Base-by-base conservation (phyloP, 2,329 filamentous ascomycete species). In the Colletotrichum tabaci region DNA sequence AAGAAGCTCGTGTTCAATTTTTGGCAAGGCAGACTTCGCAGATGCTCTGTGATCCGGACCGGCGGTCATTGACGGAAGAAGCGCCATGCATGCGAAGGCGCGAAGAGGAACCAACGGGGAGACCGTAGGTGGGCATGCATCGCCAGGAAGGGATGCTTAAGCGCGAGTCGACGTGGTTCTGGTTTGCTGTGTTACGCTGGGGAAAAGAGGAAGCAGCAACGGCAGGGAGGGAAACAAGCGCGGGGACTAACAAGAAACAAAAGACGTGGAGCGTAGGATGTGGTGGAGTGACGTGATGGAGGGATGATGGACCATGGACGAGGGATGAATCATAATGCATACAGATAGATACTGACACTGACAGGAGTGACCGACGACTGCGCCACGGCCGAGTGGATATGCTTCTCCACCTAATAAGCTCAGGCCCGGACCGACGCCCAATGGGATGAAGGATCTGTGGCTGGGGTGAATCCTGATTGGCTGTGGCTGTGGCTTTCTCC, bases 111-210 rank as follows among this genome's bases (percentile, higher is more conserved):
- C n/a, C 6, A 10, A 50, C 68, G 65, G 52, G 55, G 38, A 56
- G 26, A 44, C 65, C 68, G 68, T 55, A 38, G 2, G 35, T 26
- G 8, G 53, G 38, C 68, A 57, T 47, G 53, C 38, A 13, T 18
- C 7, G 15, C 30, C 12, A 8, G 9, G 35, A 38, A 38, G 35
- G 35, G 21, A 16, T 18, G 40, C n/a, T 42, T 40, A 63, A 55
- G 26, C 68, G 65, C 58, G 58, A 8, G 16, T 26, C 30, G 30
- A 44, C 18, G 44, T 16, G 1, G 44, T 68, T 35, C 35, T 68
- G 68, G 68, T 63, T 71, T 71, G 68, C 65, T 71, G 65, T 40
- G 58, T 61, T 71, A 71, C 64, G 63, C 21, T 23, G 18, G 26
- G 53, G 47, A 38, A 53, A 38, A 53, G 2, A 57, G 30, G 35